phyloP scores from a whole-genome alignment of 768 basidiomycete species.

The Pleurotus sapidus region DNA sequence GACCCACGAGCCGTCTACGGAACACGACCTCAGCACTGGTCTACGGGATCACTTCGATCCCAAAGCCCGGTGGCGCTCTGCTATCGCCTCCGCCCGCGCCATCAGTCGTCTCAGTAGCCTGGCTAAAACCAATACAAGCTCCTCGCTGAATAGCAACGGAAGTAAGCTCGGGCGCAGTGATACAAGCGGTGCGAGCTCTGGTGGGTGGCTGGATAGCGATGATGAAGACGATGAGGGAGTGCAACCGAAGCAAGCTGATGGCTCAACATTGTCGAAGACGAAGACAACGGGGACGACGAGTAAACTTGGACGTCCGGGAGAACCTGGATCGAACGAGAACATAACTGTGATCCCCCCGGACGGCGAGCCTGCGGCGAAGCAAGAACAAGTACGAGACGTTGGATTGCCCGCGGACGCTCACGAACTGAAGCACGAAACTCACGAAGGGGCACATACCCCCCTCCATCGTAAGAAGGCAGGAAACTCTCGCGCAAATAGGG shows the following conservation, averaged over 20 bases:
- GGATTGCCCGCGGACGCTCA: constrained; percentile 3
- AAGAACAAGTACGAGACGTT: constrained; percentile 12
- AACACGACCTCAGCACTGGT: constrained; percentile 71
- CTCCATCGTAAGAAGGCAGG: constrained; percentile 18
- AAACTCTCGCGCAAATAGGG: constrained; percentile 13
- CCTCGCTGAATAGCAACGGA: neutral
- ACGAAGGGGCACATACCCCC: neutral
- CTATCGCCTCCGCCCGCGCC: constrained; percentile 53
- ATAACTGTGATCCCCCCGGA: constrained; percentile 35
- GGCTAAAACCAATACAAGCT: constrained; percentile 10
- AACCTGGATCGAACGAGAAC: constrained; percentile 37
- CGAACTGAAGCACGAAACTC: constrained; percentile 8
- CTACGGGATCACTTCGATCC: constrained; percentile 84
- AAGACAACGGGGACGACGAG: neutral
- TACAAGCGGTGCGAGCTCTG: constrained; percentile 27
- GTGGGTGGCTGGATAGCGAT: constrained; percentile 29
- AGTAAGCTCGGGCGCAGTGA: neutral
- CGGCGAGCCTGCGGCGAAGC: constrained; percentile 17
- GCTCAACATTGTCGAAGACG: neutral
- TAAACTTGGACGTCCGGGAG: constrained; percentile 10
- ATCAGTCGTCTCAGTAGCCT: constrained; percentile 32
- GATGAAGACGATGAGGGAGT: constrained; percentile 28
- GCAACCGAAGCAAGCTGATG: constrained; percentile 4
- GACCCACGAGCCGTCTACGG: constrained; percentile 56
- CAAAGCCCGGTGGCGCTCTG: constrained; percentile 67